Evolutionary conservation across 352 stramenopile species (phyloP).

Genomic region (Pilasporangium apinafurcum): DNA sequence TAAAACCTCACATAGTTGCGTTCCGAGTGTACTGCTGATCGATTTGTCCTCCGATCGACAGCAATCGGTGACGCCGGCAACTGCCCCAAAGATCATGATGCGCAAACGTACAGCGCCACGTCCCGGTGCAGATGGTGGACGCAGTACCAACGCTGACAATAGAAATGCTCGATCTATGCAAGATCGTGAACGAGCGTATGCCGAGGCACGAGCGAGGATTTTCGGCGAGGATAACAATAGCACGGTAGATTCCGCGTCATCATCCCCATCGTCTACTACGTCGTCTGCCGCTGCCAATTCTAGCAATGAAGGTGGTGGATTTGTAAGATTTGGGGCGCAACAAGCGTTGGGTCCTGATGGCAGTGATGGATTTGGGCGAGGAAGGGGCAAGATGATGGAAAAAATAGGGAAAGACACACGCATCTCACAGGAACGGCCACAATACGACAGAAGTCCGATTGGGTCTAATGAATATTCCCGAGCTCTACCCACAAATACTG

Average conservation of each 20-base stretch:
- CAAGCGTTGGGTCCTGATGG: conserved; percentile 55
- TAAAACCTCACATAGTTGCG: conserved; percentile 69
- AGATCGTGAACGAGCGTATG: conserved; percentile 92
- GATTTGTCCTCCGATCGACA: conserved; percentile 76
- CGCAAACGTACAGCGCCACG: conserved; percentile 47
- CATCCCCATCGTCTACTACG: conserved; percentile 11
- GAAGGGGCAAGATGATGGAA: conserved; percentile 1
- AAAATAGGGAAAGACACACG: neutral
- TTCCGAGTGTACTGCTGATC: conserved; percentile 84
- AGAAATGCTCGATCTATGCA: conserved; percentile 76
- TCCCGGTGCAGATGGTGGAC: conserved; percentile 26
- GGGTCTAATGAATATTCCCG: too few relatives aligned
- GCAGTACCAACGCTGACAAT: conserved; percentile 9
- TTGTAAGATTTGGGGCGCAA: conserved; percentile 15
- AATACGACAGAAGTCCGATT: too few relatives aligned
- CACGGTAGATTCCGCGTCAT: conserved; percentile 14
- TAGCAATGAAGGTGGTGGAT: neutral
- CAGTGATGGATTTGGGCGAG: conserved; percentile 31
- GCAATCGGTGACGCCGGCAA: conserved; percentile 57
- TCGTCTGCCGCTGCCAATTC: neutral
- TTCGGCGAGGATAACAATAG: conserved; percentile 69
- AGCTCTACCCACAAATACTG: too few relatives aligned
- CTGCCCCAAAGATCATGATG: conserved; percentile 91
- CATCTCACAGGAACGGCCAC: neutral
- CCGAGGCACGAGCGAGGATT: conserved; percentile 92